phyloP scores from a whole-genome alignment of 495 filamentous ascomycete species.

The Monascus purpureus region DNA sequence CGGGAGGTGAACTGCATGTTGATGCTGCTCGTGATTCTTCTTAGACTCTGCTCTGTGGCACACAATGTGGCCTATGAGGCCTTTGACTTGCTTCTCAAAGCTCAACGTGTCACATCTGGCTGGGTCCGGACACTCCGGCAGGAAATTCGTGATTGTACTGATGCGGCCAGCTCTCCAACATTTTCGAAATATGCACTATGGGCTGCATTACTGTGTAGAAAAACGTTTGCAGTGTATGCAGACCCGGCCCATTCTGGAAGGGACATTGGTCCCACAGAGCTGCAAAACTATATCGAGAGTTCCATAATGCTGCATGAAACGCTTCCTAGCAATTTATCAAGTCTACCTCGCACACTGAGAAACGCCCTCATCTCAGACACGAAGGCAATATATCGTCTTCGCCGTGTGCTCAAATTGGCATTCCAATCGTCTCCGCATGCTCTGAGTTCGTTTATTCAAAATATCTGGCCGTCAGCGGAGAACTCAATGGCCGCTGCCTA shows the following conservation, averaged over 20 bases:
- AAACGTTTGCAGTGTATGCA: constrained; percentile 19
- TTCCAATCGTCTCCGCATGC: constrained; percentile 6
- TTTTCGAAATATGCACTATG: constrained; percentile 14
- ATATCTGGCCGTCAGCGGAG: neutral
- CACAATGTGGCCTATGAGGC: neutral
- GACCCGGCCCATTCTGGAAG: neutral
- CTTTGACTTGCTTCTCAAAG: neutral
- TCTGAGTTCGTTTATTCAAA: neutral
- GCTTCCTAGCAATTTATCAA: constrained; percentile 5
- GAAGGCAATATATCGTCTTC: constrained; percentile 27
- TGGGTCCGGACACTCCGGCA: constrained; percentile 34
- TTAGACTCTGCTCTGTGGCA: constrained; percentile 15
- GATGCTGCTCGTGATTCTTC: constrained; percentile 20
- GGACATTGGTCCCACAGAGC: neutral
- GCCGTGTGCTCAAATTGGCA: constrained; percentile 13
- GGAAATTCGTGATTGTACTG: constrained; percentile 16
- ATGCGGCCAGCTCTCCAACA: neutral
- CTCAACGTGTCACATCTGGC: constrained; percentile 8
- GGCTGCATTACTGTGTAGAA: constrained; percentile 19
- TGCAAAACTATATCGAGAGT: neutral
- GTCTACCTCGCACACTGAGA: constrained; percentile 1
- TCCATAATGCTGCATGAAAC: constrained; percentile 19
- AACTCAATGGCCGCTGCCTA: neutral
- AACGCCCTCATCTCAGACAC: constrained; percentile 33
- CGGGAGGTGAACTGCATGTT: constrained; percentile 26